A percentile compares a stretch with the other conserved stretches of the same genome.
Conservation (phyloP, 208 protist species). For the Acanthamoeba castellanii region DNA sequence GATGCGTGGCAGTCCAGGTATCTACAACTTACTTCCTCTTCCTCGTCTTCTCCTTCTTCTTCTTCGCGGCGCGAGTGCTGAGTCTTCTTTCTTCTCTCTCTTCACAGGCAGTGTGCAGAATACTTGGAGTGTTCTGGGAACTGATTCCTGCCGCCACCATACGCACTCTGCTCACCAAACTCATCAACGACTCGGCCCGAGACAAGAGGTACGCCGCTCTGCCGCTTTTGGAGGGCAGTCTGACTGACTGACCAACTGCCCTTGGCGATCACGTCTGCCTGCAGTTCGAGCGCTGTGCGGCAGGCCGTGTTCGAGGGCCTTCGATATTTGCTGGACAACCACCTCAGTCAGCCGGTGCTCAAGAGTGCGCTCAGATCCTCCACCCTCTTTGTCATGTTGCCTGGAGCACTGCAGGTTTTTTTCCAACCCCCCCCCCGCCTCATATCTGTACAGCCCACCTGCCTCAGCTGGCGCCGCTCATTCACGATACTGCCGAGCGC, state of each 20-base stretch:
- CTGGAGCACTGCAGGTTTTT: neutral
- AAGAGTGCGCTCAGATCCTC: neutral
- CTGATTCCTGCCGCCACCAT: slow-evolving; percentile 82
- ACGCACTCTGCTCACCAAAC: slow-evolving; percentile 74
- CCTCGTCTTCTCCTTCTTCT: too few relatives aligned
- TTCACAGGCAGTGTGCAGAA: slow-evolving; percentile 72
- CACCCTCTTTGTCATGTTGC: neutral
- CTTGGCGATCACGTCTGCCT: too few relatives aligned
- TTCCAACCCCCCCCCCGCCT: too few relatives aligned
- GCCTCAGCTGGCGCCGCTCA: slow-evolving; percentile 76
- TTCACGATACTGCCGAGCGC: slow-evolving; percentile 87
- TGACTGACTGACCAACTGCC: neutral
- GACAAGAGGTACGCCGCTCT: slow-evolving; percentile 74
- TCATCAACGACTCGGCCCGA: slow-evolving; percentile 75
- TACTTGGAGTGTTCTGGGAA: slow-evolving; percentile 87
- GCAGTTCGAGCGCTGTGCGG: slow-evolving; percentile 77
- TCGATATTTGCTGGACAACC: slow-evolving; percentile 84
- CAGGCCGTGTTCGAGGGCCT: slow-evolving; percentile 85
- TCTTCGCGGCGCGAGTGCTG: too few relatives aligned
- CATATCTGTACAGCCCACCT: slow-evolving; percentile 58
- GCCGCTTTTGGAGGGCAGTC: neutral
- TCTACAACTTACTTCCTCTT: neutral
- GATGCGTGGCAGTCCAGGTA: slow-evolving; percentile 73
- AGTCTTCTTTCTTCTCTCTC: neutral
- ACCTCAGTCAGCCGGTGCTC: slow-evolving; percentile 77